Evolutionary conservation across 805 yeast species (phyloP).

Genomic region (Saturnispora serradocipensis): DNA sequence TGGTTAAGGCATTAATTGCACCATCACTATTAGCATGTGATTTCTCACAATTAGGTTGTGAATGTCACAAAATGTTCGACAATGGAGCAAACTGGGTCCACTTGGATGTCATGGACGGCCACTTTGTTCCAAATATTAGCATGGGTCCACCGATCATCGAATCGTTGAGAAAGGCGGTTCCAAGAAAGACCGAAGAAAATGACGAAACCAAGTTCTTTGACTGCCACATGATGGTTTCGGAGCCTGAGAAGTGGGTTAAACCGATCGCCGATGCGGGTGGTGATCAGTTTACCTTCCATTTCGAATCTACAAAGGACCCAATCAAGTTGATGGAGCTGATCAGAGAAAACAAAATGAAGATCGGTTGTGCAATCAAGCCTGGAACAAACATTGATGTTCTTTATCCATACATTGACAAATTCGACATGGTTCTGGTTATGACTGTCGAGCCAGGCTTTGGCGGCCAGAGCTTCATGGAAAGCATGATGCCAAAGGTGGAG

Average conservation of each 20-base stretch:
- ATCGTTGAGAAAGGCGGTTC: constrained; percentile 67
- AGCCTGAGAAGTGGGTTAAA: constrained; percentile 89
- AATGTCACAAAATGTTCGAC: constrained; percentile 71
- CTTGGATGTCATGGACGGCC: constrained; percentile 98
- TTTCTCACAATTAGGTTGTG: constrained; percentile 81
- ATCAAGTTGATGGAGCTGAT: constrained; percentile 64
- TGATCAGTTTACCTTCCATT: constrained; percentile 92
- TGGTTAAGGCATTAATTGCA: constrained; percentile 81
- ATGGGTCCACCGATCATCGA: constrained; percentile 86
- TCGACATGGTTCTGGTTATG: constrained; percentile 96
- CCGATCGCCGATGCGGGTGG: constrained; percentile 92
- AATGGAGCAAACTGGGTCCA: constrained; percentile 95
- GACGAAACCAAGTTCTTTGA: constrained; percentile 49
- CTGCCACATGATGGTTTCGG: constrained; percentile 96
- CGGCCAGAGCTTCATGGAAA: constrained; percentile 91
- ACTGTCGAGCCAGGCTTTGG: constrained; percentile 99
- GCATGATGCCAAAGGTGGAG: constrained; percentile 94
- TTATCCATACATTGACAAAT: constrained; percentile 43
- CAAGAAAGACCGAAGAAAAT: constrained; percentile 31
- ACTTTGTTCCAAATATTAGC: constrained; percentile 93
- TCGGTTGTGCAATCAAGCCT: constrained; percentile 92
- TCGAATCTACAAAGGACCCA: constrained; percentile 83
- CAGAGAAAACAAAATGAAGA: constrained; percentile 75
- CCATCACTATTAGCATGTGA: constrained; percentile 93
- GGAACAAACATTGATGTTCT: constrained; percentile 81